A percentile compares a stretch with the other conserved stretches of the same genome.
Conservation (phyloP, 2,329 filamentous ascomycete genomes). For the Gaeumannomyces sp. region DNA sequence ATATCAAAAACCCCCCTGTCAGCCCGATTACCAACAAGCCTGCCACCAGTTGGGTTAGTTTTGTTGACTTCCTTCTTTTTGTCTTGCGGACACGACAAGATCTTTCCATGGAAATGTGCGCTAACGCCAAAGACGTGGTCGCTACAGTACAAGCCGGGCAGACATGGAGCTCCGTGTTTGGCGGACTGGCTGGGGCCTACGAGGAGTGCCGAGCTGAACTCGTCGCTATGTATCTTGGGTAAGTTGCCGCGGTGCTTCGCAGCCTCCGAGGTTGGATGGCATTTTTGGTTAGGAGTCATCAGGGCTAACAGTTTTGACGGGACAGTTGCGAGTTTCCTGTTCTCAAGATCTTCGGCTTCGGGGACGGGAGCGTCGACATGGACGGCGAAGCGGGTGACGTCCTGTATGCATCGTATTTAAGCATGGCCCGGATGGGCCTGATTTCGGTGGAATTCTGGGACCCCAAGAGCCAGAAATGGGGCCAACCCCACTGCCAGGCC, state of each 20-base stretch:
- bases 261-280: not conserved
- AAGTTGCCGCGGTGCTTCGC: slow-evolving; percentile 4
- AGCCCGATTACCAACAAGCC: slow-evolving; percentile 75
- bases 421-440: slow-evolving; percentile 91
- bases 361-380: slow-evolving; percentile 68
- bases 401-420: slow-evolving; percentile 80
- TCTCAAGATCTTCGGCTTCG: slow-evolving; percentile 86
- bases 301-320: not conserved
- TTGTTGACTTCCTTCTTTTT: not conserved
- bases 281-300: not conserved
- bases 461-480: slow-evolving; percentile 84
- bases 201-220: slow-evolving; percentile 94
- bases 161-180: slow-evolving; percentile 92
- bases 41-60: slow-evolving; percentile 59
- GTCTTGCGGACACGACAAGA: too few relatives aligned
- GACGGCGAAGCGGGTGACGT: slow-evolving; percentile 75
- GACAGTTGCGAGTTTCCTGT: slow-evolving; percentile 79
- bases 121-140: not conserved
- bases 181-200: slow-evolving; percentile 78
- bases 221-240: slow-evolving; percentile 75
- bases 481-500: slow-evolving; percentile 85
- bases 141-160: slow-evolving; percentile 77
- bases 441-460: slow-evolving; percentile 92
- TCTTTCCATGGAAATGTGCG: not conserved
- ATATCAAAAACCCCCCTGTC: slow-evolving; percentile 70